A percentile compares a stretch with the other conserved stretches of the same genome.
phyloP scores from a whole-genome alignment of 148 eudicot genomes.

The Euryodendron excelsum region DNA sequence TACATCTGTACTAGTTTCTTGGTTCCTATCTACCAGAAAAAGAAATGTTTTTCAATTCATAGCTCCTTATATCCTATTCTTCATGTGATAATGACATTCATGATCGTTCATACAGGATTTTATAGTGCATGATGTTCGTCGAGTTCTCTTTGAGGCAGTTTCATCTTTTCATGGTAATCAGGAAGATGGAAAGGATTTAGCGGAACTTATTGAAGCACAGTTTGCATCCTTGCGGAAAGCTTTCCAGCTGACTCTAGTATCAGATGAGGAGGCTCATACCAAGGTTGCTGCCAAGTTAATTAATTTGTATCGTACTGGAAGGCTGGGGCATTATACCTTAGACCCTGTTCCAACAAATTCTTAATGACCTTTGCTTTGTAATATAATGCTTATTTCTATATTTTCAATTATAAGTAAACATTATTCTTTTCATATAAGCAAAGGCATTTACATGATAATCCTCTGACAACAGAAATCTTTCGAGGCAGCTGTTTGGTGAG shows the following conservation, averaged over 20 bases:
- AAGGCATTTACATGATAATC: too few species aligned
- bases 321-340: conserved; percentile 75
- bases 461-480: too few species aligned
- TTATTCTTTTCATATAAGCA: too few species aligned
- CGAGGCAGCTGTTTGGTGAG: too few species aligned
- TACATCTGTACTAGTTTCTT: not conserved
- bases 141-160: conserved; percentile 38
- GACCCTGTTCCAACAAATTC: conserved; percentile 39
- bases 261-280: conserved; percentile 21
- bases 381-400: too few species aligned
- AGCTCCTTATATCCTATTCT: not conserved
- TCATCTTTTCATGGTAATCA: conserved; percentile 53
- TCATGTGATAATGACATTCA: not conserved
- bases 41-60: not conserved
- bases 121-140: conserved; percentile 57
- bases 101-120: conserved; percentile 44
- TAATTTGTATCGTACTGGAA: conserved; percentile 77
- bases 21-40: not conserved
- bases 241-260: conserved; percentile 41
- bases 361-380: not conserved
- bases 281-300: conserved; percentile 65
- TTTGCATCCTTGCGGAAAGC: conserved; percentile 41
- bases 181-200: conserved; percentile 42
- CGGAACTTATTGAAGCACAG: conserved; percentile 45
- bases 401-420: too few species aligned